A percentile compares a stretch with the other conserved stretches of the same genome.
phyloP scores from a whole-genome alignment of 1,284 basidiomycete genomes.

The Wallemia mellicola region DNA sequence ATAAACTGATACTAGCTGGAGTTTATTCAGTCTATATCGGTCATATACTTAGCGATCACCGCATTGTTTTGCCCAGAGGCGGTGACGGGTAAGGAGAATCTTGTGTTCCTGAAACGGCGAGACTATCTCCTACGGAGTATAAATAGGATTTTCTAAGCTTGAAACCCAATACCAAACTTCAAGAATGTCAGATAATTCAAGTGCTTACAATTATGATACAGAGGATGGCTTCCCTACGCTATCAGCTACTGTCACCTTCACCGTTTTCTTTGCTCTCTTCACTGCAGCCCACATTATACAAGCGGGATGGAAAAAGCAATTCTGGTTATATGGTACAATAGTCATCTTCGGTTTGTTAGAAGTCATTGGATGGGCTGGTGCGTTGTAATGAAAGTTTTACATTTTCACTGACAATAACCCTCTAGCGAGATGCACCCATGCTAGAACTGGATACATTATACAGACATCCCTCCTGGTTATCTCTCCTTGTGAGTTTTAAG shows the following conservation, averaged over 20 bases:
- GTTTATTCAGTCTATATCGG: too few species aligned
- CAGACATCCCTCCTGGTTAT: neutral
- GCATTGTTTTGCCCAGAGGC: neutral
- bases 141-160: neutral
- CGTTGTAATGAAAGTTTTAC: neutral
- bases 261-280: neutral
- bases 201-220: neutral
- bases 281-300: neutral
- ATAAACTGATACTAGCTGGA: neutral
- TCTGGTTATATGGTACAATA: neutral
- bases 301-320: neutral
- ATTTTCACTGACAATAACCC: neutral
- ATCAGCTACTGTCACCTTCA: neutral
- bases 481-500: too few species aligned
- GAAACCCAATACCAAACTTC: neutral
- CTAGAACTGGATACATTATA: neutral
- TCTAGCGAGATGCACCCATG: neutral
- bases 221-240: neutral
- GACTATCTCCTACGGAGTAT: neutral
- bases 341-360: neutral
- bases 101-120: neutral
- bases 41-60: neutral
- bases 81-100: neutral
- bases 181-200: neutral
- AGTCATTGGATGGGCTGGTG: neutral